Base-by-base conservation (phyloP, 2,329 filamentous ascomycete genomes). In the Exophiala sp. region DNA sequence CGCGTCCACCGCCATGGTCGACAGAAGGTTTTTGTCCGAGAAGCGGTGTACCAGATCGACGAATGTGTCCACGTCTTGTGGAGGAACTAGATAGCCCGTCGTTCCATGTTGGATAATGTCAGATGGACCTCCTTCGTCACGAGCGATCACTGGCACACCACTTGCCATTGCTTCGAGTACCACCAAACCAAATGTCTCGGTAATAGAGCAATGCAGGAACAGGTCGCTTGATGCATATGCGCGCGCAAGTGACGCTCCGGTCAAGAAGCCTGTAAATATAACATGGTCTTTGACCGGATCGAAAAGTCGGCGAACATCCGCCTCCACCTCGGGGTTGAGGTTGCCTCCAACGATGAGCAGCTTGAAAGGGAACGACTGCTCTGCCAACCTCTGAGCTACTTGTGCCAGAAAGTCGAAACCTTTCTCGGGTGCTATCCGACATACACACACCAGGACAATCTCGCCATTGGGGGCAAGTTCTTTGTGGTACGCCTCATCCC, bases 111-210 rank as follows among this genome's bases (percentile, higher is more conserved):
- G 72, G 34, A 88, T 77, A 49, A 85, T 87, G 63, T 88, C 85
- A 34, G 82, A 85, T 1, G 85, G 85, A 0, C 86, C 85, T 8
- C 85, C 85, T 65, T 86, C 82, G 62, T 88, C 84, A 42, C 86
- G 77, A 2, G 85, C 85, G 48, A 88, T 75, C 20, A 88, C 85
- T 0, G 85, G 84, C 2, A 89, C 76, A 2, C 84, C 84, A 58
- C 83, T 86, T 0, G 85, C 84, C 84, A 88, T 87, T 2, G 82
- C 81, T 68, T 88, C 85, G 1, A 88, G 72, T 1, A 88, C 85
- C 0, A 88, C 85, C 8, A 88, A 72, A 0, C 85, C 85, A 66
- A 88, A 88, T 0, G 85, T 88, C 68, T 88, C 85, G 0, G 85
- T 88, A 53, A 88, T 74, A 18, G 83, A 88, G 69, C 84, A 87